These are phyloP conservation scores for Fomitopsis palustris DNA, from an alignment of 1,284 basidiomycete genomes.

Conservation along the genomic window DNA sequence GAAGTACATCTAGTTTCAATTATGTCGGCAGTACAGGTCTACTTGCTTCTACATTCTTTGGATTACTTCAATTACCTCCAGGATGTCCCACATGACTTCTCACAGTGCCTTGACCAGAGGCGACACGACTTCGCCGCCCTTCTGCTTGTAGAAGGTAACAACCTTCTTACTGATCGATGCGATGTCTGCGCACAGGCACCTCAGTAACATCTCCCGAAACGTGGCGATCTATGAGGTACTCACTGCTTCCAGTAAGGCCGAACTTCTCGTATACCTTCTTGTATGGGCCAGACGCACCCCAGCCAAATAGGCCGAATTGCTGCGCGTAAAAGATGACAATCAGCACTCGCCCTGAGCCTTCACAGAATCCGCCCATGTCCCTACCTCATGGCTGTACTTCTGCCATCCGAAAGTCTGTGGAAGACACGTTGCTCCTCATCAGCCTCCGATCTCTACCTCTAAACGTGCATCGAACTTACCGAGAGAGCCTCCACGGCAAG, in stretches of 20 bases:
- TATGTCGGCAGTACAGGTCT: neutral
- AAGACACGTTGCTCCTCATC: neutral
- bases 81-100: slow-evolving; percentile 11
- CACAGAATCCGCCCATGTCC: neutral
- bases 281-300: slow-evolving; percentile 91
- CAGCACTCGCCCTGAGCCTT: slow-evolving; percentile 4
- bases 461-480: slow-evolving; percentile 32
- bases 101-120: slow-evolving; percentile 75
- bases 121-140: slow-evolving; percentile 70
- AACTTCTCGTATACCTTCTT: slow-evolving; percentile 89
- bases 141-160: slow-evolving; percentile 83
- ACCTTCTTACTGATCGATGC: slow-evolving; percentile 83
- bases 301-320: slow-evolving; percentile 77
- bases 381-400: slow-evolving; percentile 81
- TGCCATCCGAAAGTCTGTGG: slow-evolving; percentile 75
- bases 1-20: neutral
- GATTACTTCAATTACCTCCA: neutral
- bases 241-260: slow-evolving; percentile 78
- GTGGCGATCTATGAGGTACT: slow-evolving; percentile 23
- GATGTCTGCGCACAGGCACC: slow-evolving; percentile 49
- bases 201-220: neutral
- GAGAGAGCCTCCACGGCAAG: slow-evolving; percentile 86
- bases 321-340: slow-evolving; percentile 20
- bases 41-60: neutral
- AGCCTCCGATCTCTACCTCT: neutral